Percentiles rank a stretch among this genome's conserved stretches.
Conservation (phyloP, 768 basidiomycete species). For the Dictyophora rubrovolvata region DNA sequence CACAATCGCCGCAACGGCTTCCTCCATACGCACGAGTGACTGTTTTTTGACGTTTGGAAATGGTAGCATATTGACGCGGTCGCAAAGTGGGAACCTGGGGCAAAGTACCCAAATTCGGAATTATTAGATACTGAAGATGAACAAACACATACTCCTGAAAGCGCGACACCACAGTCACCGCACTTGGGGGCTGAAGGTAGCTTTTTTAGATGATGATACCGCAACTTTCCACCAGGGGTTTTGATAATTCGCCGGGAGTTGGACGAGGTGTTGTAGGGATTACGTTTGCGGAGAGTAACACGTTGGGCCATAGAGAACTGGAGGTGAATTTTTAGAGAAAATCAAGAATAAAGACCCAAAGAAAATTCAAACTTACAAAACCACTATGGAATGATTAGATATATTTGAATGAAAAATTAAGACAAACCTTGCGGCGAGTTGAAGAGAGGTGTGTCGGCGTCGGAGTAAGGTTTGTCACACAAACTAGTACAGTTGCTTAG, state of each 20-base stretch:
- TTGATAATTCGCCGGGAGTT: slow-evolving; percentile 92
- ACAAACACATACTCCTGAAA: slow-evolving; percentile 75
- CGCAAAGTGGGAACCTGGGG: slow-evolving; percentile 86
- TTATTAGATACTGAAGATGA: not conserved
- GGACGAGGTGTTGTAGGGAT: slow-evolving; percentile 96
- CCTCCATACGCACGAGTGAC: slow-evolving; percentile 96
- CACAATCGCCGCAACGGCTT: slow-evolving; percentile 92
- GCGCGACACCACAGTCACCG: slow-evolving; percentile 93
- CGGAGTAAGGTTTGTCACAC: not conserved
- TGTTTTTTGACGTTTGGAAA: slow-evolving; percentile 96
- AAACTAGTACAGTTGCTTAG: slow-evolving; percentile 4
- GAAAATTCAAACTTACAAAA: not conserved
- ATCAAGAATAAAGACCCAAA: not conserved
- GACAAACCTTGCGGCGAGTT: not conserved
- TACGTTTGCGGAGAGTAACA: slow-evolving; percentile 97
- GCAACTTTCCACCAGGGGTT: slow-evolving; percentile 96
- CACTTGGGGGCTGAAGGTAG: slow-evolving; percentile 86
- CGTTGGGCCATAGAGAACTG: slow-evolving; percentile 85
- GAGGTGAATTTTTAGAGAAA: not conserved
- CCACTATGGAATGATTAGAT: not conserved
- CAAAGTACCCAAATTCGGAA: not conserved
- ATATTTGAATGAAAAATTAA: not conserved
- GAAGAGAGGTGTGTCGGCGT: not conserved
- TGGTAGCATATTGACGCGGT: slow-evolving; percentile 88
- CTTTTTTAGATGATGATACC: slow-evolving; percentile 98